Evolutionary conservation across 2,329 filamentous ascomycete genomes (phyloP).

Genomic region (Diplocarpon rosae): DNA sequence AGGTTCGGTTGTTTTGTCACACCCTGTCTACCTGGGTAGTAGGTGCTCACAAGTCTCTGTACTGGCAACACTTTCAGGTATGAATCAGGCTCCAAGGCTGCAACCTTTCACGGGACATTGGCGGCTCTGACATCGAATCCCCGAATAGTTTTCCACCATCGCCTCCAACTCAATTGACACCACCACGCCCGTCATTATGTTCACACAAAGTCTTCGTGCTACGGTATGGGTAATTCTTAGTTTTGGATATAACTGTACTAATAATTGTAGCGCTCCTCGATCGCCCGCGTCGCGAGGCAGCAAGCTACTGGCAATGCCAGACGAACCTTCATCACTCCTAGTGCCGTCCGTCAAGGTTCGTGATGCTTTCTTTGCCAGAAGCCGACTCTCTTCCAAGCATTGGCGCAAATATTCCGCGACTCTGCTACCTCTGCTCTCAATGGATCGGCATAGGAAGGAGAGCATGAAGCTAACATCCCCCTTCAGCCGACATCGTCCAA

Average conservation of each 20-base stretch:
- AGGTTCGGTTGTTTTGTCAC: too few species aligned
- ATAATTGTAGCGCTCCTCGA: conserved; percentile 26
- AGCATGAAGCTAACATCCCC: conserved; percentile 14
- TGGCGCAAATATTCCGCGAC: conserved; percentile 18
- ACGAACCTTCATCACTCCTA: conserved; percentile 28
- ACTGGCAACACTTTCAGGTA: neutral
- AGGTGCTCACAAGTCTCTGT: too few species aligned
- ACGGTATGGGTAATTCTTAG: conserved; percentile 24
- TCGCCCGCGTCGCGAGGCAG: conserved; percentile 27
- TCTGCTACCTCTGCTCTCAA: conserved; percentile 34
- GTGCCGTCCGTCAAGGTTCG: conserved; percentile 28
- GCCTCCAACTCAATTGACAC: conserved; percentile 23
- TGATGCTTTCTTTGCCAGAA: neutral
- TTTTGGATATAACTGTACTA: conserved; percentile 13
- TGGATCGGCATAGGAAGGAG: too few species aligned
- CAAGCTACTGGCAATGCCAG: conserved; percentile 24
- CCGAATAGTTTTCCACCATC: conserved; percentile 11
- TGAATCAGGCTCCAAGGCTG: neutral
- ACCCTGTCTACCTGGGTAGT: too few species aligned
- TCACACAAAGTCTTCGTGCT: conserved; percentile 27
- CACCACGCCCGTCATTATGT: conserved; percentile 25
- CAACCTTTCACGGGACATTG: neutral
- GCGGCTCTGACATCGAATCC: conserved; percentile 1
- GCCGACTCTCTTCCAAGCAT: neutral
- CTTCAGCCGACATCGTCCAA: conserved; percentile 85